These are phyloP conservation scores for Daldinia sp. DNA, from an alignment of 2,329 filamentous ascomycete genomes.

Conservation along the genomic window DNA sequence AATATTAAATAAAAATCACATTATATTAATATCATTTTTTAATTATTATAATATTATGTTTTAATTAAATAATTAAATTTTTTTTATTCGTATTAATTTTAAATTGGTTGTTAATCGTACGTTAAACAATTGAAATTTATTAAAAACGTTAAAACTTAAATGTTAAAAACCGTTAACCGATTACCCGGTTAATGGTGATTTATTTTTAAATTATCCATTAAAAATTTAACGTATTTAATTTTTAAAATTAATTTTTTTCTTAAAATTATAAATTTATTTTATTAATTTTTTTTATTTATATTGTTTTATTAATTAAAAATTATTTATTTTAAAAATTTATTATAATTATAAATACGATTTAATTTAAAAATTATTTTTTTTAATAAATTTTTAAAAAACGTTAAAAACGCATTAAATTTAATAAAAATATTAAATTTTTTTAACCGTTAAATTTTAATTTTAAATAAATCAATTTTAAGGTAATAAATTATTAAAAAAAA, in stretches of 20 bases:
- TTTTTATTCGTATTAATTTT: constrained; percentile 20
- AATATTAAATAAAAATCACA: constrained; percentile 20
- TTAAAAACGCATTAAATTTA: not conserved
- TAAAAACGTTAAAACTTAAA: constrained; percentile 8
- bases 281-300: not conserved
- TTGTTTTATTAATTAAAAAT: not conserved
- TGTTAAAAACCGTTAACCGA: constrained; percentile 5
- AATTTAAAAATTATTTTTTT: not conserved
- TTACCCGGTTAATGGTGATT: not conserved
- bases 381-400: not conserved
- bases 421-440: not conserved
- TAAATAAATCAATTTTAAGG: not conserved
- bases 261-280: not conserved
- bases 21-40: constrained; percentile 23
- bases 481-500: not conserved
- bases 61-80: constrained; percentile 25
- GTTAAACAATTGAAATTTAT: constrained; percentile 1
- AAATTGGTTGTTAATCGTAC: constrained; percentile 19
- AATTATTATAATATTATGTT: constrained; percentile 23
- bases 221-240: not conserved
- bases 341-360: not conserved
- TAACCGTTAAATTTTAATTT: not conserved
- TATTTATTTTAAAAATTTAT: not conserved
- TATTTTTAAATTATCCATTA: not conserved
- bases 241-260: not conserved